Conservation (phyloP, 192 early-diverging fungal species). For the Umbelopsis vinacea region DNA sequence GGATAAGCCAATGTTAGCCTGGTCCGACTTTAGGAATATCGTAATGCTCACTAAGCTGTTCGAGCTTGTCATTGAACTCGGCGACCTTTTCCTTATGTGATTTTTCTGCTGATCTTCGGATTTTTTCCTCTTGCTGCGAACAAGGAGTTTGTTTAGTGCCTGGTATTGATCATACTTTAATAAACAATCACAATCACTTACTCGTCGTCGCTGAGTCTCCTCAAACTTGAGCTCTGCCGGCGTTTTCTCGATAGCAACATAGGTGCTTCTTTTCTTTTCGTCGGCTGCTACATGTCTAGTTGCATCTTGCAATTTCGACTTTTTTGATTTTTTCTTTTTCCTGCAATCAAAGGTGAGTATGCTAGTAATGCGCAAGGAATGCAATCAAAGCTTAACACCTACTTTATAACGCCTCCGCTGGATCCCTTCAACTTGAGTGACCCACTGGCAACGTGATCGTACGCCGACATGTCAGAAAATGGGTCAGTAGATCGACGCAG, state of each 20-base stretch:
- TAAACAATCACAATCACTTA: slow-evolving; percentile 36
- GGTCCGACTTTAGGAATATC: slow-evolving; percentile 85
- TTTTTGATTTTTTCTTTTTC: slow-evolving; percentile 59
- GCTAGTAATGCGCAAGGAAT: not conserved
- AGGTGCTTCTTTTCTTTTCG: slow-evolving; percentile 31
- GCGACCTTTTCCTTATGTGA: slow-evolving; percentile 80
- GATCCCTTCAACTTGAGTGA: slow-evolving; percentile 69
- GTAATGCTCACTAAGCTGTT: slow-evolving; percentile 77
- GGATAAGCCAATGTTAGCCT: slow-evolving; percentile 58
- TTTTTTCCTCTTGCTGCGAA: slow-evolving; percentile 68
- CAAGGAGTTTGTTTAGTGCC: not conserved
- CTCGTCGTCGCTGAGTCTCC: slow-evolving; percentile 65
- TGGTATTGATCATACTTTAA: not conserved
- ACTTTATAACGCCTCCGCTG: slow-evolving; percentile 57
- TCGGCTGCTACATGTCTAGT: slow-evolving; percentile 40
- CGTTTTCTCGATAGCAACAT: slow-evolving; percentile 58
- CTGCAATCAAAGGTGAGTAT: slow-evolving; percentile 24
- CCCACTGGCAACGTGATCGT: slow-evolving; percentile 57
- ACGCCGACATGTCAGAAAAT: slow-evolving; percentile 40
- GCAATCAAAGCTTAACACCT: slow-evolving; percentile 16
- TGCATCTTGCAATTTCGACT: slow-evolving; percentile 46
- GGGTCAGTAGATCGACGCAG: not conserved
- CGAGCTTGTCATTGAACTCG: slow-evolving; percentile 76
- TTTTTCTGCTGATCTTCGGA: slow-evolving; percentile 63
- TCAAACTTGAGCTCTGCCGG: slow-evolving; percentile 75